These are phyloP conservation scores for Eucalyptus curtisii DNA, from an alignment of 345 rosid genomes.

Conservation along the genomic window DNA sequence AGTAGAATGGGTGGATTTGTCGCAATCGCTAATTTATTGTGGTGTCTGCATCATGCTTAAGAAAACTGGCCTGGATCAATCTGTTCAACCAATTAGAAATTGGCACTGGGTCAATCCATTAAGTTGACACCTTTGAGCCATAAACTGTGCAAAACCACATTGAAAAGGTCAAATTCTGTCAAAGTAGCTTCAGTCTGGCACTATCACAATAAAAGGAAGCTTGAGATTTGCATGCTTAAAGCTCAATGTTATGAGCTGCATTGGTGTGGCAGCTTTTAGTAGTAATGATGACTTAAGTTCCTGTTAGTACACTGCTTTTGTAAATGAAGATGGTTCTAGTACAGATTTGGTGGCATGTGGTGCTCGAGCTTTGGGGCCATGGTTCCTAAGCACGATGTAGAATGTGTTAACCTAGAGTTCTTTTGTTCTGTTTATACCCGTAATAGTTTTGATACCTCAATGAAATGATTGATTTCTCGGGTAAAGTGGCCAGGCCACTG, in stretches of 20 bases:
- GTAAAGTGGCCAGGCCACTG: neutral
- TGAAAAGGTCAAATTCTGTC: neutral
- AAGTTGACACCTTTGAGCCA: neutral
- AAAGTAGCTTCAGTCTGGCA: neutral
- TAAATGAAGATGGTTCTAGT: neutral
- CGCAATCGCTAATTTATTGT: neutral
- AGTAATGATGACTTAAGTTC: neutral
- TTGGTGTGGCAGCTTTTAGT: neutral
- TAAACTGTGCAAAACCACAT: neutral
- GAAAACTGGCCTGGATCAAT: neutral
- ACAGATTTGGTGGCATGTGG: neutral
- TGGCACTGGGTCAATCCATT: neutral
- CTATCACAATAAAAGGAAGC: neutral
- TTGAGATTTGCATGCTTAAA: neutral
- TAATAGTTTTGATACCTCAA: neutral
- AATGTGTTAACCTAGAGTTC: neutral
- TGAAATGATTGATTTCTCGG: neutral
- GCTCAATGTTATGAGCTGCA: neutral
- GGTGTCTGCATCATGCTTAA: neutral
- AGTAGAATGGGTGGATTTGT: neutral
- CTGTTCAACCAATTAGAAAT: neutral
- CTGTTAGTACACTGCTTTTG: neutral
- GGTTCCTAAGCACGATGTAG: neutral
- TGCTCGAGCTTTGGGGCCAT: neutral
- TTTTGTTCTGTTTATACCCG: neutral